phyloP scores from a whole-genome alignment of 352 stramenopile genomes.

The Albugo candida region DNA sequence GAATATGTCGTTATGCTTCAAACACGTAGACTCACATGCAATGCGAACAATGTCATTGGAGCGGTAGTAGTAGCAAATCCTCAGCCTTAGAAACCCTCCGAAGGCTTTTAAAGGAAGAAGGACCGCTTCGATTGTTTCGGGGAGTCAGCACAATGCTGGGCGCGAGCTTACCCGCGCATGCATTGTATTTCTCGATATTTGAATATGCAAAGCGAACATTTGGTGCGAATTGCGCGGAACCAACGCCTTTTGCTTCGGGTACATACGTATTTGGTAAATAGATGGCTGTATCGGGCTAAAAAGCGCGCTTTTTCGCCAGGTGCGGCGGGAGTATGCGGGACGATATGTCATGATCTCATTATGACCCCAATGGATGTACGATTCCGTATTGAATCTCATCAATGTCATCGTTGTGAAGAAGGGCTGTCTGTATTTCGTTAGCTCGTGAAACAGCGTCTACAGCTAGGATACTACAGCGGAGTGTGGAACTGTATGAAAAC shows the following conservation, averaged over 20 bases:
- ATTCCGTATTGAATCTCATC: background rate
- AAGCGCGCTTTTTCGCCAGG: constrained; percentile 16
- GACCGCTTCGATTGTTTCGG: constrained; percentile 82
- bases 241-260: constrained; percentile 53
- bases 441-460: constrained; percentile 97
- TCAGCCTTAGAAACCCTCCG: constrained; percentile 40
- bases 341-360: constrained; percentile 93
- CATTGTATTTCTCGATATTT: constrained; percentile 87
- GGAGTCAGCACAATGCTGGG: constrained; percentile 95
- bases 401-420: background rate
- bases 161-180: constrained; percentile 93
- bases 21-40: constrained; percentile 88
- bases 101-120: constrained; percentile 43
- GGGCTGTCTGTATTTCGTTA: constrained; percentile 7
- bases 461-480: constrained; percentile 95
- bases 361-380: constrained; percentile 96
- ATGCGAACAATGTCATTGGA: constrained; percentile 65
- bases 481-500: constrained; percentile 78
- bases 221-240: constrained; percentile 40
- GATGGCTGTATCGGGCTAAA: background rate
- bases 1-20: background rate
- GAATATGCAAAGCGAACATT: constrained; percentile 74
- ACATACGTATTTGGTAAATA: constrained; percentile 1
- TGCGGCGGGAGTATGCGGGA: constrained; percentile 84
- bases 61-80: constrained; percentile 29